These are phyloP conservation scores for Chaetomium cochliodes DNA, from an alignment of 495 filamentous ascomycete genomes.

Conservation along the genomic window DNA sequence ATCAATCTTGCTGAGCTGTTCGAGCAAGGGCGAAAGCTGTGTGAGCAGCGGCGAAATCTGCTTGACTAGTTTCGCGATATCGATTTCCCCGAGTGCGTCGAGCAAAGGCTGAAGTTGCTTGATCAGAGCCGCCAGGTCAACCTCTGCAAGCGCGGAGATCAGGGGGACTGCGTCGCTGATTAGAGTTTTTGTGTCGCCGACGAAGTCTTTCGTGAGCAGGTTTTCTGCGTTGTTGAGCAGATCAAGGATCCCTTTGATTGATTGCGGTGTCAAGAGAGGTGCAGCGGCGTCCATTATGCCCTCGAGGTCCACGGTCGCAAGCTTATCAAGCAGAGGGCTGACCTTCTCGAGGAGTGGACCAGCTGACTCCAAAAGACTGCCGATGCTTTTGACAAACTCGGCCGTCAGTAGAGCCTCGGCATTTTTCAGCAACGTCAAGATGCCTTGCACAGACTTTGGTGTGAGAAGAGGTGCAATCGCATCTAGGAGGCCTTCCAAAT, in stretches of 20 bases:
- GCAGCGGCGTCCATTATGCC: constrained; percentile 5
- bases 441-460: constrained; percentile 39
- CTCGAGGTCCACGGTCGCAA: constrained; percentile 31
- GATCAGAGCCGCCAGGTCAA: constrained; percentile 39
- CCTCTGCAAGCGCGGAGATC: constrained; percentile 37
- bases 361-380: neutral
- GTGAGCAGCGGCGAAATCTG: constrained; percentile 16
- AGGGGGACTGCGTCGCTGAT: constrained; percentile 41
- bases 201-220: constrained; percentile 44
- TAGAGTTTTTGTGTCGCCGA: constrained; percentile 40
- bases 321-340: constrained; percentile 37
- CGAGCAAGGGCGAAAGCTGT: constrained; percentile 35
- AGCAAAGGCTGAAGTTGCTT: constrained; percentile 29
- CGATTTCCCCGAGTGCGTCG: constrained; percentile 18
- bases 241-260: constrained; percentile 41
- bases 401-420: constrained; percentile 10
- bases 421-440: constrained; percentile 34
- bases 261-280: constrained; percentile 38
- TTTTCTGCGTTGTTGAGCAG: constrained; percentile 45
- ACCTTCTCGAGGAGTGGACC: constrained; percentile 29
- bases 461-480: constrained; percentile 36
- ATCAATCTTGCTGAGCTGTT: constrained; percentile 39
- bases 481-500: constrained; percentile 8
- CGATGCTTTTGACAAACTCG: neutral
- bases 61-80: constrained; percentile 10